Evolutionary conservation across 495 filamentous ascomycete genomes (phyloP), one percentile per base, ranked within the genome.

Genomic region (Evansstolkia leycettana): DNA sequence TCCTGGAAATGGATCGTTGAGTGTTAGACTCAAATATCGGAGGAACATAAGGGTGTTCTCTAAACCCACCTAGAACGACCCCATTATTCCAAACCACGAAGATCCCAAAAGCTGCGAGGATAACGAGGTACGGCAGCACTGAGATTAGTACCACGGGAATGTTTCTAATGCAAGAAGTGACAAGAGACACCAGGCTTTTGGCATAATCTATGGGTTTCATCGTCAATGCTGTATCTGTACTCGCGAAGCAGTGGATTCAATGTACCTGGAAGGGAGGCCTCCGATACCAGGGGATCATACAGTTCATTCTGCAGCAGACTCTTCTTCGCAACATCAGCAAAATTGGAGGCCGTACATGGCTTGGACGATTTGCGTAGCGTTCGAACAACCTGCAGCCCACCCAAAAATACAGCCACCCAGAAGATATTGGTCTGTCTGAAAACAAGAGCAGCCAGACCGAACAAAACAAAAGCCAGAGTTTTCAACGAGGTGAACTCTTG

Each of bases 371-470:
- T 33, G 12, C 49, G 49, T 29, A 65, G 42, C 15, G 37, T 57
- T 43, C 49, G 72, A 33, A 84, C 68, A 10, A 72, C 65, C 38
- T 84, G 76, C 17, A 89, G 42, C 11, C 78, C 86, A 38, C 86
- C 85, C 38, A 93, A 70, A 51, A 90, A 95, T 0, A 87, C 60
- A 1, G 83, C 76, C 2, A 88, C 81, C 90, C 90, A 98, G 53
- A 96, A 87, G 40, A 96, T 81, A 48, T 98, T 98, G 8, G 90
- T 98, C 57, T 98, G 90, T 19, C 90, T 64, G 61, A 89, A 87
- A 12, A 70, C 60, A 24, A 98, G 61, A 19, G 83, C 70, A 2
- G 65, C 39, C 9, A 82, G 41, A 0, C 81, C 81, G 15, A 66
- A 34, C 0, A 73, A 37, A 7, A 74, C n/a, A 24, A 79, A 58